Conservation (phyloP, 306 rosid species). For the Mucuna pruriens region DNA sequence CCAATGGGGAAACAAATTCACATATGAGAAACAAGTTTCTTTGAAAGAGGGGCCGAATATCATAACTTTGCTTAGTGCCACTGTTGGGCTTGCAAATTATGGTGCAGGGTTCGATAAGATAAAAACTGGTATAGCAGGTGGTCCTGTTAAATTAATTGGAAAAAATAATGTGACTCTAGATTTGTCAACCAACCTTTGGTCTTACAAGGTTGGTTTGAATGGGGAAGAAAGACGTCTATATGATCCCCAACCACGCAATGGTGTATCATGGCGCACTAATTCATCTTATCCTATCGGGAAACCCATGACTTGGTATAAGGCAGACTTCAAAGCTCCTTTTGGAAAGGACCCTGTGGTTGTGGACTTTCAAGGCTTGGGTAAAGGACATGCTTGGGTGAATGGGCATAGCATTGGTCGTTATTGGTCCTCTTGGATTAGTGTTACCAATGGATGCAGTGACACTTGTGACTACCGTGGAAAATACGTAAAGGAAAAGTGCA, state of each 20-base stretch:
- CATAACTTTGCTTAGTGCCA: background rate
- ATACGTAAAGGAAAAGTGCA: conserved; percentile 11
- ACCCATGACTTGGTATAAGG: conserved; percentile 21
- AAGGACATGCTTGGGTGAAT: conserved; percentile 44
- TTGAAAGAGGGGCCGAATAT: background rate
- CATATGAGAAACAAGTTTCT: background rate
- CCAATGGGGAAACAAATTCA: background rate
- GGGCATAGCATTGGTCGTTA: conserved; percentile 37
- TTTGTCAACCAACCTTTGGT: conserved; percentile 22
- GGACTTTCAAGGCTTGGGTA: conserved; percentile 35
- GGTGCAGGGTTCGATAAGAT: background rate
- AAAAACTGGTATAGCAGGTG: conserved; percentile 27
- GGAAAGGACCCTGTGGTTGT: conserved; percentile 34
- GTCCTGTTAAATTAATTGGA: conserved; percentile 6
- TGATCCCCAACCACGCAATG: background rate
- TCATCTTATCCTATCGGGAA: background rate
- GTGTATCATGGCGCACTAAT: background rate
- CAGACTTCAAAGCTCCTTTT: conserved; percentile 7
- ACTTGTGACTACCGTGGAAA: conserved; percentile 16
- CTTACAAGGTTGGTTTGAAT: conserved; percentile 35
- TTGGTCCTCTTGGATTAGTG: conserved; percentile 3
- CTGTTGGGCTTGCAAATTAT: background rate
- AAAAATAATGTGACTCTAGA: background rate
- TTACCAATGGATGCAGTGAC: conserved; percentile 2
- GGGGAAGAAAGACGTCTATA: conserved; percentile 10